A percentile compares a stretch with the other conserved stretches of the same genome.
phyloP scores from a whole-genome alignment of 345 rosid species.

The Isatis tinctoria region DNA sequence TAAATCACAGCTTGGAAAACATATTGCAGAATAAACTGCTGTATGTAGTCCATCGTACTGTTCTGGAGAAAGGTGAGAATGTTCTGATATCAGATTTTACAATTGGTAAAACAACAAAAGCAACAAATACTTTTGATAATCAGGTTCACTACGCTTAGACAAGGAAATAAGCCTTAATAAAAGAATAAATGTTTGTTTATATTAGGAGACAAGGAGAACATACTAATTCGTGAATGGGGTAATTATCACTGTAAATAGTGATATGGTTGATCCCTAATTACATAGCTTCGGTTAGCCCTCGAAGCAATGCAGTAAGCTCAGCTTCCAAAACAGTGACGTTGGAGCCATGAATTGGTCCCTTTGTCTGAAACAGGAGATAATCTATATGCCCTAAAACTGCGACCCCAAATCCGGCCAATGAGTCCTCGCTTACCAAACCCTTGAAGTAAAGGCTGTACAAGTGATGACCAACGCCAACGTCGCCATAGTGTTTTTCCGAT shows the following conservation, averaged over 20 bases:
- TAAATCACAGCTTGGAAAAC: too few relatives aligned
- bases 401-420: not conserved
- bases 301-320: not conserved
- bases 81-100: not conserved
- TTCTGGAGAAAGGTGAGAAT: too few relatives aligned
- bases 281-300: conserved; percentile 7
- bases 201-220: not conserved
- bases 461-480: not conserved
- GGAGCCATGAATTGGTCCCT: conserved; percentile 27
- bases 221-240: not conserved
- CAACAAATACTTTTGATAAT: not conserved
- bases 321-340: not conserved
- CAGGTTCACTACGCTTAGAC: not conserved
- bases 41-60: too few relatives aligned
- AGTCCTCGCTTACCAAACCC: not conserved
- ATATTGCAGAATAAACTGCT: too few relatives aligned
- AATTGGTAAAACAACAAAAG: not conserved
- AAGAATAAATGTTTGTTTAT: not conserved
- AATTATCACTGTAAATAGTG: conserved; percentile 2
- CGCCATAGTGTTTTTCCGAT: not conserved
- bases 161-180: not conserved
- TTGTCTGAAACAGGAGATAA: conserved; percentile 38
- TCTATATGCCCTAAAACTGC: not conserved
- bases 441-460: not conserved
- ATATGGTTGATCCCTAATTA: not conserved